Conservation (phyloP, 179 eudicot genomes). For the Actinidia arguta region DNA sequence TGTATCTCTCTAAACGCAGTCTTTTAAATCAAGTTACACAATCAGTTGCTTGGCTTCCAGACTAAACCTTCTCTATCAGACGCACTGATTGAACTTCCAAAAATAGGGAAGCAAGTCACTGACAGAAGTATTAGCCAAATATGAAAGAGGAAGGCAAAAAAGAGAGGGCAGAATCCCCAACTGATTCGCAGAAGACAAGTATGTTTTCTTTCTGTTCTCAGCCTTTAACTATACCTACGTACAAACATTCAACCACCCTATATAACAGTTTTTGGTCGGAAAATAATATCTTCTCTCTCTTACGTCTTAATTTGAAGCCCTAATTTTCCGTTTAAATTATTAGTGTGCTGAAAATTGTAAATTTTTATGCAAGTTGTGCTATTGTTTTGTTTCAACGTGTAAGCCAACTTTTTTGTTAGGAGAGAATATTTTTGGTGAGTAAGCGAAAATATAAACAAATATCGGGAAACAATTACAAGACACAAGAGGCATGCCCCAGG, state of each 20-base stretch:
- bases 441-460: neutral
- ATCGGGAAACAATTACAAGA: neutral
- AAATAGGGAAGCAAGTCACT: constrained; percentile 17
- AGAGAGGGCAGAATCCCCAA: constrained; percentile 20
- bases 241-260: neutral
- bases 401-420: neutral
- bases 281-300: neutral
- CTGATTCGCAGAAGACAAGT: constrained; percentile 23
- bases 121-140: neutral
- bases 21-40: neutral
- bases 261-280: neutral
- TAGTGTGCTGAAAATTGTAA: neutral
- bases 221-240: neutral
- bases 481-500: neutral
- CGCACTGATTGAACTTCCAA: neutral
- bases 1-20: neutral
- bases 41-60: neutral
- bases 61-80: too few relatives aligned
- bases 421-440: neutral
- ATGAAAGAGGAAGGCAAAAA: constrained; percentile 20
- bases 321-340: neutral
- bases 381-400: neutral
- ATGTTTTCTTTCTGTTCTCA: neutral
- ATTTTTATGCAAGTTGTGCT: neutral
- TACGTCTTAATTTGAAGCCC: neutral